These are phyloP conservation scores for Plasmodiophora brassicae DNA, from an alignment of 208 protist species.

Conservation along the genomic window DNA sequence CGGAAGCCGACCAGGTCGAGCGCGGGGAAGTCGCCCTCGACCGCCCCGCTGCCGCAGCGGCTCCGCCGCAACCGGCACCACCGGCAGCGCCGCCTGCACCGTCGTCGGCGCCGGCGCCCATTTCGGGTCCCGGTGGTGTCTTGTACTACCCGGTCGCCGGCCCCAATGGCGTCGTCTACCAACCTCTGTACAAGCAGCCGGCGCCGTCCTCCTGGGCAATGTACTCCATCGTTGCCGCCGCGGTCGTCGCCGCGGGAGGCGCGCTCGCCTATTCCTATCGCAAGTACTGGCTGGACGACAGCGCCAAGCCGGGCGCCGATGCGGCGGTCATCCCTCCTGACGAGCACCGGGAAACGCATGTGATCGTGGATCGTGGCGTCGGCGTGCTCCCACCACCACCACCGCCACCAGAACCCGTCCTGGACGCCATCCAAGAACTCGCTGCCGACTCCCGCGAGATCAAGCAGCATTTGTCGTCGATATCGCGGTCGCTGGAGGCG, in stretches of 20 bases:
- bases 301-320: too few species aligned
- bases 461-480: too few species aligned
- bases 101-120: background rate
- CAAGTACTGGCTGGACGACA: too few species aligned
- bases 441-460: too few species aligned
- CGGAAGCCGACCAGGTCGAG: background rate
- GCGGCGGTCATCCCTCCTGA: too few species aligned
- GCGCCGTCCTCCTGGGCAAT: background rate
- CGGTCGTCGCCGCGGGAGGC: background rate
- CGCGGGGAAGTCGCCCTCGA: background rate
- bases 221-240: background rate
- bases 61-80: background rate
- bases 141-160: background rate
- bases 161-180: background rate
- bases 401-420: too few species aligned
- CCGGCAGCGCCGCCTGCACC: background rate
- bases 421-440: too few species aligned
- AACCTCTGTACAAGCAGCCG: background rate
- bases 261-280: background rate
- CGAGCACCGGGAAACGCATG: too few species aligned
- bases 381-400: too few species aligned
- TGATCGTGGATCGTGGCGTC: too few species aligned
- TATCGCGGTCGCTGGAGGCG: too few species aligned
- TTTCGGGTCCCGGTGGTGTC: too few species aligned
- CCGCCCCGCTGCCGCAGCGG: background rate